Base-by-base conservation (phyloP, 2,329 filamentous ascomycete genomes). In the Elsinoe australis region DNA sequence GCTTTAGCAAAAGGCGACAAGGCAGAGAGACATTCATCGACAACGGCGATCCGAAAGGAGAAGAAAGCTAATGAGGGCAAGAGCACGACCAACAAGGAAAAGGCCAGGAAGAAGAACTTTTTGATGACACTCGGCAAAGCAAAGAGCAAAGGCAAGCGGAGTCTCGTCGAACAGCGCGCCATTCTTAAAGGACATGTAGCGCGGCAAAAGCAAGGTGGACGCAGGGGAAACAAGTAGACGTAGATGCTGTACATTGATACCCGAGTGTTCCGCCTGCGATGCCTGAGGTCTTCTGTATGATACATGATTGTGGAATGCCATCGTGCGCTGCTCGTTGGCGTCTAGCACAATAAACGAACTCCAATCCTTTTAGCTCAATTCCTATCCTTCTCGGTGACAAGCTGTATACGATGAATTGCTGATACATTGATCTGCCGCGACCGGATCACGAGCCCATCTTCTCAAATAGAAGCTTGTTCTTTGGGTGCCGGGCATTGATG, bases 111-210 rank as follows among this genome's bases (percentile, higher is more conserved):
- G 76, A 98, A 98, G 85, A 98, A 98, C 67, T 94, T 98, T 69
- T 65, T 98, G 59, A 98, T 98, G 92, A 96, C 90, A 31, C 70
- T 98, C 52, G 87, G 90, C 51, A 96, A 98, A 74, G 92, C 92
- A 8, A 94, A 92, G 75, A 79, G 77, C 56, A 98, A 96, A 75
- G 84, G 92, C 61, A 95, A 95, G 82, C 78, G 89, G 61, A 95
- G 87, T 77, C 71, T 98, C 66, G 79, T 86, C 9, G 83, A 95
- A 68, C 88, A 87, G 54, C 79, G 79, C 61, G 87, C 83, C 69
- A 79, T 88, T 28, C 67, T 96, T 55, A 83, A 79, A 63, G 85
- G 81, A 2, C 90, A 96, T 67, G 76, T 90, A 21, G 82, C 89
- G 50, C 77, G 89, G 63, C 81, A 80, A 63, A 94, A 94, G 71